phyloP scores from a whole-genome alignment of 2,329 filamentous ascomycete species.

The Colletotrichum lindemuthianum region DNA sequence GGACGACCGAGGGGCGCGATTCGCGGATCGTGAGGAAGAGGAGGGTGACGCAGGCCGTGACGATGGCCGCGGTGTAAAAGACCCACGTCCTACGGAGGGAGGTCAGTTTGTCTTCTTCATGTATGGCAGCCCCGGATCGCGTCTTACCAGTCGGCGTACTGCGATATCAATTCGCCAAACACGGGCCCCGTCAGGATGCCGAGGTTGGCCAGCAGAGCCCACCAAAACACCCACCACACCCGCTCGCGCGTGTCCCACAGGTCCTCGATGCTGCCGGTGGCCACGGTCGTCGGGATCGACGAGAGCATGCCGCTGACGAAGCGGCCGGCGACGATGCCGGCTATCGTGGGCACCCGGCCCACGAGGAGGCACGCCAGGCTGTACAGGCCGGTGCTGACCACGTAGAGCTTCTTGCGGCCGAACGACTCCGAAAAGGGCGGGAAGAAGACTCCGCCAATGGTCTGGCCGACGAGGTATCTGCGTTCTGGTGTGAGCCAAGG shows the following conservation, averaged over 20 bases:
- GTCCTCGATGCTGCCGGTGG: constrained; percentile 23
- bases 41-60: not conserved
- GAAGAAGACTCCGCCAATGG: constrained; percentile 12
- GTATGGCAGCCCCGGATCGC: too few species aligned
- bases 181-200: constrained; percentile 11
- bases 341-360: not conserved
- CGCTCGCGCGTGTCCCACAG: constrained; percentile 14
- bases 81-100: constrained; percentile 12
- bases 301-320: constrained; percentile 7
- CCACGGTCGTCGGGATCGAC: constrained; percentile 8
- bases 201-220: constrained; percentile 15
- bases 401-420: constrained; percentile 24
- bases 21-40: constrained; percentile 15
- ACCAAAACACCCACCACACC: constrained; percentile 22
- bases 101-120: not conserved
- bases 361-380: constrained; percentile 15
- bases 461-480: constrained; percentile 24
- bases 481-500: too few species aligned
- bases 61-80: constrained; percentile 17
- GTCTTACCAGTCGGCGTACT: constrained; percentile 3
- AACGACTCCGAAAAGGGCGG: constrained; percentile 24
- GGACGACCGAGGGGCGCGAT: constrained; percentile 20
- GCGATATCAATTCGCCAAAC: not conserved
- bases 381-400: constrained; percentile 14
- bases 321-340: constrained; percentile 13